A percentile compares a stretch with the other conserved stretches of the same genome.
These are phyloP conservation scores for Epichloe gansuensis DNA, from an alignment of 2,329 filamentous ascomycete species.

Conservation along the genomic window DNA sequence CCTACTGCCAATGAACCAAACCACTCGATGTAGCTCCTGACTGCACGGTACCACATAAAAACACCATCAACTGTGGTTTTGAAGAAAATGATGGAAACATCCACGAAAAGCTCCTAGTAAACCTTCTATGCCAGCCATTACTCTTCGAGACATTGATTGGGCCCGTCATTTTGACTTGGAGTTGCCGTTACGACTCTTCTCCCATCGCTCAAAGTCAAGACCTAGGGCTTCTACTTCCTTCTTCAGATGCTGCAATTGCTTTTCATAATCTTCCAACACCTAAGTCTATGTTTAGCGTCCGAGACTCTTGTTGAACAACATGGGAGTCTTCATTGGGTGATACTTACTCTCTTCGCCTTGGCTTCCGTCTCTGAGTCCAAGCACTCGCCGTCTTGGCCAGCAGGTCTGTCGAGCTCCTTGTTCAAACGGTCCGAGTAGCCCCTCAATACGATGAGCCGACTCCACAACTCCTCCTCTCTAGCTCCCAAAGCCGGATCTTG, in stretches of 20 bases:
- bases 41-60: no score
- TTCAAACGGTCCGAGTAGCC: constrained; percentile 62
- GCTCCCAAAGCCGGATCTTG: constrained; percentile 65
- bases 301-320: background rate
- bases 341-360: constrained; percentile 60
- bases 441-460: constrained; percentile 61
- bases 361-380: constrained; percentile 59
- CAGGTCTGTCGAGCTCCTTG: constrained; percentile 59
- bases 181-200: constrained; percentile 33
- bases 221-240: constrained; percentile 56
- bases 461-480: constrained; percentile 77
- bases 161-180: constrained; percentile 20
- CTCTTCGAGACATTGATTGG: background rate
- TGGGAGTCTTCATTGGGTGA: background rate
- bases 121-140: background rate
- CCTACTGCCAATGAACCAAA: no score
- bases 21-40: no score
- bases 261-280: constrained; percentile 73
- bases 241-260: constrained; percentile 64
- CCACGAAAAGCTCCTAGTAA: background rate
- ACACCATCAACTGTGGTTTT: no score
- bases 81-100: no score
- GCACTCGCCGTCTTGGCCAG: constrained; percentile 40
- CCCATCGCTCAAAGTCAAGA: constrained; percentile 44
- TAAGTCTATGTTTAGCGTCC: constrained; percentile 19